Percentiles rank a stretch among this genome's conserved stretches.
phyloP scores from a whole-genome alignment of 2,329 filamentous ascomycete species.

The Aspergillus neotritici region DNA sequence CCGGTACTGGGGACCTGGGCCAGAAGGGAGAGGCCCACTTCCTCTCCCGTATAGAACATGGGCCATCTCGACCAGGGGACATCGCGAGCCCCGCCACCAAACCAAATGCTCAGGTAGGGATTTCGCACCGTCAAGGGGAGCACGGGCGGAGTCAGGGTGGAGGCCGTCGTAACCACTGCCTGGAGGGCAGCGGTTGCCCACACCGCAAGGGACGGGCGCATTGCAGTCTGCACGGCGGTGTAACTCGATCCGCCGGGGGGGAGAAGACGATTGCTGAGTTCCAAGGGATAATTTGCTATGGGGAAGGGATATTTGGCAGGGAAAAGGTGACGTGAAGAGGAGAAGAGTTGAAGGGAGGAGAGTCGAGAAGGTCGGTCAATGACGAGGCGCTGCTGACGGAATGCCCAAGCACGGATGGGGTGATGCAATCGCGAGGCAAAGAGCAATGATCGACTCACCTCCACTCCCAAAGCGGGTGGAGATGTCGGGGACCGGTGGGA shows the following conservation, averaged over 20 bases:
- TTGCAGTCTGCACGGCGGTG: constrained; percentile 14
- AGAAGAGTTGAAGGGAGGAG: too few species aligned
- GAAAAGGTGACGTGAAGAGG: too few species aligned
- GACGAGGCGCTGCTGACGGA: too few species aligned
- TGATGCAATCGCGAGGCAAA: too few species aligned
- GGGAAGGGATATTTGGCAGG: background rate
- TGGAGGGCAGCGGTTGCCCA: constrained; percentile 34
- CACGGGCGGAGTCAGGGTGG: constrained; percentile 56
- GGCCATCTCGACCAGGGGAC: constrained; percentile 80
- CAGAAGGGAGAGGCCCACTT: constrained; percentile 60
- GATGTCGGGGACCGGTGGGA: too few species aligned
- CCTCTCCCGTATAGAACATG: constrained; percentile 72
- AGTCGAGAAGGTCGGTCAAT: too few species aligned
- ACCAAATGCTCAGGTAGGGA: constrained; percentile 73
- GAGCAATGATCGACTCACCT: too few species aligned
- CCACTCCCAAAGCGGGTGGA: too few species aligned
- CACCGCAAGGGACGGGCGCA: constrained; percentile 29
- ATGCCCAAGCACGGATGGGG: too few species aligned
- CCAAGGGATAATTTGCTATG: background rate
- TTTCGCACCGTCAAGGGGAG: constrained; percentile 69
- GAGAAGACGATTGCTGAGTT: background rate
- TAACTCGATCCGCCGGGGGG: background rate
- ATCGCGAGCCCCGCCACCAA: constrained; percentile 60
- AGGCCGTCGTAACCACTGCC: constrained; percentile 43
- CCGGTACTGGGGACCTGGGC: constrained; percentile 56